Conservation (phyloP, 768 basidiomycete species). For the Podaxis rugospora region DNA sequence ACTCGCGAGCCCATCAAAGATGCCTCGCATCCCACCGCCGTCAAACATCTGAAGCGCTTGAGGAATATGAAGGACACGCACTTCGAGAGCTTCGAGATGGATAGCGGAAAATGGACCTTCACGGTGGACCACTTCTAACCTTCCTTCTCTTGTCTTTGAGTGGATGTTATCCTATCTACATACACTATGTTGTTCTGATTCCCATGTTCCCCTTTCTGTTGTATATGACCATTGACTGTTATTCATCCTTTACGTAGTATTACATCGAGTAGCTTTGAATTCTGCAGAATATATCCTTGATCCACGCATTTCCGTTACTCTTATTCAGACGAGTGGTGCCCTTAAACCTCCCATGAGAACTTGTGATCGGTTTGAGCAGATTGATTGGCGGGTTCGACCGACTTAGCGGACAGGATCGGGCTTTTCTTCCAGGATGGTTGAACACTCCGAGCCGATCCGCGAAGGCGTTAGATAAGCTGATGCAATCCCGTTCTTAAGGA, state of each 20-base stretch:
- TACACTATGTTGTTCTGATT: conserved; percentile 4
- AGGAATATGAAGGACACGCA: conserved; percentile 82
- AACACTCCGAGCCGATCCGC: not conserved
- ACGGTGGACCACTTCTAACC: conserved; percentile 89
- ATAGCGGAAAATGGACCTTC: conserved; percentile 90
- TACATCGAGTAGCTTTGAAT: conserved; percentile 1
- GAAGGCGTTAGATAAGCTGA: not conserved
- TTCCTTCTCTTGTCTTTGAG: not conserved
- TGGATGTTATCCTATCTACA: conserved; percentile 9
- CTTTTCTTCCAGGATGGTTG: not conserved
- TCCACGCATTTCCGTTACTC: not conserved
- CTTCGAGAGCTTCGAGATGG: conserved; percentile 76
- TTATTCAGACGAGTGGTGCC: not conserved
- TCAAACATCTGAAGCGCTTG: conserved; percentile 76
- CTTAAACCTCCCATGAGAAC: not conserved
- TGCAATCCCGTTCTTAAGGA: not conserved
- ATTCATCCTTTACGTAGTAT: conserved; percentile 2
- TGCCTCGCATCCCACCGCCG: conserved; percentile 57
- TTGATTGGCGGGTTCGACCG: too few relatives aligned
- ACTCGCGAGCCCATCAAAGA: conserved; percentile 90
- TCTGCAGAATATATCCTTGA: not conserved
- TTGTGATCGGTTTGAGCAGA: too few relatives aligned
- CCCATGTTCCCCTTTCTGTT: not conserved
- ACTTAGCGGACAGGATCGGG: not conserved
- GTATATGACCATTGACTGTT: conserved; percentile 1